phyloP scores from a whole-genome alignment of 108 stramenopile genomes.

The Fistulifera solaris region DNA sequence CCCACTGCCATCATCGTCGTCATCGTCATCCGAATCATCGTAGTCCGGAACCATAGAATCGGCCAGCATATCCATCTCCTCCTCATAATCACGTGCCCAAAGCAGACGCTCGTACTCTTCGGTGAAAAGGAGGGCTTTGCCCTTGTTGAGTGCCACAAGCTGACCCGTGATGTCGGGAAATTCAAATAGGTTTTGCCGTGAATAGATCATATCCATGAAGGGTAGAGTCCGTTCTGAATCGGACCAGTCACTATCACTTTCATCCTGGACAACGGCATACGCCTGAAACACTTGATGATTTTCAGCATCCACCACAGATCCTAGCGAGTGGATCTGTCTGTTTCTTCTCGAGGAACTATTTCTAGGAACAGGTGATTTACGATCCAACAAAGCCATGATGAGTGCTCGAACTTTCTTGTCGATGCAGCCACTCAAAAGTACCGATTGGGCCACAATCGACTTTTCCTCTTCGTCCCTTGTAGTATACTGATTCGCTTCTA shows the following conservation, averaged over 20 bases:
- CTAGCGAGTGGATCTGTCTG: neutral
- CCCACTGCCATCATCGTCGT: slow-evolving; percentile 2
- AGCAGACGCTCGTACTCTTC: slow-evolving; percentile 1
- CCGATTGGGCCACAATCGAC: no score
- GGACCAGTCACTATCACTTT: neutral
- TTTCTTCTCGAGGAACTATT: neutral
- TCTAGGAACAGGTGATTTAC: no score
- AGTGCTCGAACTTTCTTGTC: no score
- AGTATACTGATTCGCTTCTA: no score
- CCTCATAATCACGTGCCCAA: slow-evolving; percentile 2
- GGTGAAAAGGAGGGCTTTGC: neutral
- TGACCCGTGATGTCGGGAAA: slow-evolving; percentile 5
- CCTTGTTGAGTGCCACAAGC: neutral
- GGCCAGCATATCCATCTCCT: neutral
- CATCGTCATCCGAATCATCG: slow-evolving; percentile 7
- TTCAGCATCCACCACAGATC: neutral
- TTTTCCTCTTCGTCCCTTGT: no score
- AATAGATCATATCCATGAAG: neutral
- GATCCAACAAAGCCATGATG: no score
- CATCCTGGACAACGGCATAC: neutral
- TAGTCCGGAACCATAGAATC: neutral
- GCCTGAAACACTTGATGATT: slow-evolving; percentile 1
- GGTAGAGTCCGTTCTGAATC: neutral
- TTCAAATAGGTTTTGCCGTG: neutral
- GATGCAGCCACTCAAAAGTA: no score